A percentile compares a stretch with the other conserved stretches of the same genome.
phyloP scores from a whole-genome alignment of 352 stramenopile species.

The Phytophthora chlamydospora region DNA sequence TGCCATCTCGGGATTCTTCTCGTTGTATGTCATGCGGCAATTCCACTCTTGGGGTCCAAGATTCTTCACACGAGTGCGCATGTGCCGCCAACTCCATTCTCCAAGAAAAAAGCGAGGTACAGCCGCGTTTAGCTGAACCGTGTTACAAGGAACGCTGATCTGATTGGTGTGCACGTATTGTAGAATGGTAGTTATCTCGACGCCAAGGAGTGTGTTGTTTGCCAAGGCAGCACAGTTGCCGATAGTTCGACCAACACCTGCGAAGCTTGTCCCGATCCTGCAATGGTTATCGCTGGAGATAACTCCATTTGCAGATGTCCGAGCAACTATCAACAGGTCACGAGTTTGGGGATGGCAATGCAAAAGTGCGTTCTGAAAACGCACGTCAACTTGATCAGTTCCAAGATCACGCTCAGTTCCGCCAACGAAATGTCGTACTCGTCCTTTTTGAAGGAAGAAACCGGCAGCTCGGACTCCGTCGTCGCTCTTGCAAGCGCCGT shows the following conservation, averaged over 20 bases:
- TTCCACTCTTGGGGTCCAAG: slow-evolving; percentile 56
- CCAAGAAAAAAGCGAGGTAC: slow-evolving; percentile 55
- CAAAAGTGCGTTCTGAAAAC: slow-evolving; percentile 52
- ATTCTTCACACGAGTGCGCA: slow-evolving; percentile 47
- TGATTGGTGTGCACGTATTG: slow-evolving; percentile 9
- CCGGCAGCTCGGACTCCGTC: slow-evolving; percentile 26
- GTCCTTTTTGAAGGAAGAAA: slow-evolving; percentile 47
- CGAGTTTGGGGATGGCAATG: slow-evolving; percentile 41
- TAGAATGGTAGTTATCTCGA: slow-evolving; percentile 58
- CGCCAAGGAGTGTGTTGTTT: slow-evolving; percentile 70
- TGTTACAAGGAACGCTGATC: background rate
- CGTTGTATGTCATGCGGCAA: slow-evolving; percentile 66
- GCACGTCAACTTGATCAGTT: slow-evolving; percentile 55
- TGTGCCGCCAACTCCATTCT: slow-evolving; percentile 56
- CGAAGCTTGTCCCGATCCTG: slow-evolving; percentile 68
- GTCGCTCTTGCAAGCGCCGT: slow-evolving; percentile 61
- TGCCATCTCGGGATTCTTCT: slow-evolving; percentile 47
- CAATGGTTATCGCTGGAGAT: slow-evolving; percentile 68
- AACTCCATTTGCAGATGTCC: slow-evolving; percentile 61
- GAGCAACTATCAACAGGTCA: slow-evolving; percentile 57
- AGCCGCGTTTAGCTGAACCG: background rate
- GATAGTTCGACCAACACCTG: slow-evolving; percentile 58
- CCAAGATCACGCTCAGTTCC: slow-evolving; percentile 50
- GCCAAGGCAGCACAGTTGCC: slow-evolving; percentile 44
- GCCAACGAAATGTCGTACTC: slow-evolving; percentile 48